Base-by-base conservation (phyloP, 345 rosid species). In the Salix viminalis region DNA sequence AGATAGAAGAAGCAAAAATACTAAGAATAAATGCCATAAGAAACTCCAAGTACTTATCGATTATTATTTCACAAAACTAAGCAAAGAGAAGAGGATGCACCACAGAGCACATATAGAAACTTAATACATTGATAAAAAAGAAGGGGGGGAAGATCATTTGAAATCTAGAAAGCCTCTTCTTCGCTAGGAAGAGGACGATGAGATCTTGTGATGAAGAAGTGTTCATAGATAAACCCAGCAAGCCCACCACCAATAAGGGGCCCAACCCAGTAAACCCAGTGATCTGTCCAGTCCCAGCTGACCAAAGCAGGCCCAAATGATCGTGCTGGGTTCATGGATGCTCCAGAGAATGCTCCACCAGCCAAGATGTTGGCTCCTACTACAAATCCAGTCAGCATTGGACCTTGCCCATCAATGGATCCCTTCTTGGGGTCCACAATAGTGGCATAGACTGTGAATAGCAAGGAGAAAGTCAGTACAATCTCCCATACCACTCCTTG, bases 311-410 rank as follows among this genome's bases (percentile, higher is more conserved):
- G 98, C 19, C 98, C 98, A 66, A 92, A 94, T 4, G 98, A 90
- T 32, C 98, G 74, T 3, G 97, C 97, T 0, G 98, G 98, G 89
- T 94, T 94, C 97, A 94, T 94, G 0, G 98, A 91, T n/a, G 94
- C 97, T 1, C 97, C 97, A 0, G 98, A 92, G 86, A 92, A 94
- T 44, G 94, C 70, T 2, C 96, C 98, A 6, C 94, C 97, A 1
- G 93, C 97, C 37, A 91, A 72, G 76, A 90, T 87, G 77, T 90
- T 90, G 60, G 97, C 93, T 41, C 98, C 98, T 5, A 93, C 94
- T 0, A 93, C 92, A 0, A 93, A 81, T 78, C 98, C 98, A 16
- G 90, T 85, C 3, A 93, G 87, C 28, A 87, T 44, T 24, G 97
- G 93, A 48, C 98, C 98, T 7, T 86, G 74, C 67, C 95, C 98